These are phyloP conservation scores for Cytospora paraplurivora DNA, from an alignment of 2,329 filamentous ascomycete species.

Conservation along the genomic window DNA sequence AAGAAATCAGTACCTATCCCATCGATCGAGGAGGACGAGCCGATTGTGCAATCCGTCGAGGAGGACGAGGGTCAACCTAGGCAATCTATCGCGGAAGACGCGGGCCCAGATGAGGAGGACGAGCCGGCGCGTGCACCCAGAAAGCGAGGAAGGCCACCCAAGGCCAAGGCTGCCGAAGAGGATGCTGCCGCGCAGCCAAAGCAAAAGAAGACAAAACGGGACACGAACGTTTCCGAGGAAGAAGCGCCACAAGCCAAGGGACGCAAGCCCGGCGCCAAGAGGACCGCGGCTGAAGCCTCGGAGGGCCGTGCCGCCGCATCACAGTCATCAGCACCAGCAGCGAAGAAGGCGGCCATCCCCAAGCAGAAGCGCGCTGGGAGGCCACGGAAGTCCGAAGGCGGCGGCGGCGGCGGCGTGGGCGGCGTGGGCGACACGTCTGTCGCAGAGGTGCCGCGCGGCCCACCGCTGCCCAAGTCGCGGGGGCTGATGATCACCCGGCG, in stretches of 20 bases:
- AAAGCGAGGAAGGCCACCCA: conserved; percentile 33
- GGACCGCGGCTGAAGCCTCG: conserved; percentile 21
- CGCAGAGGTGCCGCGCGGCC: conserved; percentile 53
- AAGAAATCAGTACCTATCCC: conserved; percentile 26
- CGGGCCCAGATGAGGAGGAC: conserved; percentile 29
- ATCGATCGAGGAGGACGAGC: conserved; percentile 34
- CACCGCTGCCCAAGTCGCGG: conserved; percentile 57
- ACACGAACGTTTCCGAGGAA: conserved; percentile 32
- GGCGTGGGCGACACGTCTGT: conserved; percentile 48
- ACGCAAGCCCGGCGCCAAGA: conserved; percentile 23
- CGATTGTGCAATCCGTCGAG: conserved; percentile 15
- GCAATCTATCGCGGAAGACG: conserved; percentile 32
- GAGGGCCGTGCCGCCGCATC: conserved; percentile 18
- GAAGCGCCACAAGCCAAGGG: conserved; percentile 30
- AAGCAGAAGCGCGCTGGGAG: conserved; percentile 40
- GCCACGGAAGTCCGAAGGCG: conserved; percentile 42
- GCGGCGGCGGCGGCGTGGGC: conserved; percentile 28
- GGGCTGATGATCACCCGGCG: conserved; percentile 56
- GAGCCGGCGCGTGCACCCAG: conserved; percentile 24
- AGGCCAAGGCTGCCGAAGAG: conserved; percentile 30
- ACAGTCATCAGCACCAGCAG: conserved; percentile 43
- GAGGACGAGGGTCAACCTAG: conserved; percentile 2
- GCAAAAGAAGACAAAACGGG: conserved; percentile 32
- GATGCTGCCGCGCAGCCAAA: conserved; percentile 32
- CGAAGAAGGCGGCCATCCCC: conserved; percentile 33